These are phyloP conservation scores for Gaertneriomyces sp. DNA, from an alignment of 192 early-diverging fungal genomes.

Conservation along the genomic window DNA sequence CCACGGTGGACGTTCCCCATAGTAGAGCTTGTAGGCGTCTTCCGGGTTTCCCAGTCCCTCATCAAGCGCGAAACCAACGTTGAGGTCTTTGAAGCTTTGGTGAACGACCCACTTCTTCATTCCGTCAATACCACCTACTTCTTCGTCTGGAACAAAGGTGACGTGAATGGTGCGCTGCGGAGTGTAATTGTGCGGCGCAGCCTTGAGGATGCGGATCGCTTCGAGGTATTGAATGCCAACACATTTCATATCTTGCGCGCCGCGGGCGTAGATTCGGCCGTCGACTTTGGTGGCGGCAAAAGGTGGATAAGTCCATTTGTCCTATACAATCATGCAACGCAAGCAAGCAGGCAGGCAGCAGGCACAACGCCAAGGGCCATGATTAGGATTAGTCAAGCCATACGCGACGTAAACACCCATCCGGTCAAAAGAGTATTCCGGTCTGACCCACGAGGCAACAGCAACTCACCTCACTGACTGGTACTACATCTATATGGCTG, in stretches of 20 bases:
- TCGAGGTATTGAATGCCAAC: conserved; percentile 80
- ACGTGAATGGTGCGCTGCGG: conserved; percentile 49
- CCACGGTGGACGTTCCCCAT: conserved; percentile 82
- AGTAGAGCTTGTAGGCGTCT: conserved; percentile 69
- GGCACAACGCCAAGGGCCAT: not conserved
- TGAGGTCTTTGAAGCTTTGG: conserved; percentile 64
- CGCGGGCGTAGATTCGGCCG: conserved; percentile 77
- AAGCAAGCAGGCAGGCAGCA: not conserved
- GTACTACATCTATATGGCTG: conserved; percentile 88
- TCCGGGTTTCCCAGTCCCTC: conserved; percentile 72
- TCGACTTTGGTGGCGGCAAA: conserved; percentile 67
- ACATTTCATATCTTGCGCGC: conserved; percentile 91
- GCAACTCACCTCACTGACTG: conserved; percentile 57
- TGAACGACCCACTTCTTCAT: conserved; percentile 67
- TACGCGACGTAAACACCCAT: not conserved
- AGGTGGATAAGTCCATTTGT: conserved; percentile 72
- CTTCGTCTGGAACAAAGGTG: conserved; percentile 79
- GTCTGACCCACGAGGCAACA: not conserved
- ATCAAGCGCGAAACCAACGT: conserved; percentile 80
- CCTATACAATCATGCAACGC: conserved; percentile 11
- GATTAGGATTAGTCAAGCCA: not conserved
- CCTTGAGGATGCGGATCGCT: conserved; percentile 64
- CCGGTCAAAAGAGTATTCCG: not conserved
- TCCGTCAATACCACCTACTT: conserved; percentile 79
- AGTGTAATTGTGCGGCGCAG: not conserved